phyloP scores from a whole-genome alignment of 2,329 filamentous ascomycete genomes.

The Aureobasidium namibiae region DNA sequence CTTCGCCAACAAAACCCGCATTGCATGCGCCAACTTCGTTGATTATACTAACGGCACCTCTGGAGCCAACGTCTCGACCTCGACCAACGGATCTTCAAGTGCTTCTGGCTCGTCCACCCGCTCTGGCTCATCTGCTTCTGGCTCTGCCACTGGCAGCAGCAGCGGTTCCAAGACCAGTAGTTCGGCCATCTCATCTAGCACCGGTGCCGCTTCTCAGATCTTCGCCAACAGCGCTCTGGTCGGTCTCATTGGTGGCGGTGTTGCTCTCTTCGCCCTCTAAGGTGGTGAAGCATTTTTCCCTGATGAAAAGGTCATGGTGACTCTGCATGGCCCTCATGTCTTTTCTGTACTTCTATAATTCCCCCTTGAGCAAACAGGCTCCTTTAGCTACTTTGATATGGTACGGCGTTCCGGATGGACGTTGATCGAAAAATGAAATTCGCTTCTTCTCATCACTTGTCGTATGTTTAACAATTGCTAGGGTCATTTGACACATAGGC shows the following conservation, averaged over 20 bases:
- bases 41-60: constrained; percentile 16
- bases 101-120: constrained; percentile 9
- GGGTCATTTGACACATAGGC: too few relatives aligned
- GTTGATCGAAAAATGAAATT: neutral
- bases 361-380: neutral
- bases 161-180: constrained; percentile 6
- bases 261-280: neutral
- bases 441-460: neutral
- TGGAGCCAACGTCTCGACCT: constrained; percentile 13
- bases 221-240: neutral
- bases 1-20: constrained; percentile 42
- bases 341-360: neutral
- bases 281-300: neutral
- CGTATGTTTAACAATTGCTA: too few relatives aligned
- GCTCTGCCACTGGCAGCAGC: constrained; percentile 4
- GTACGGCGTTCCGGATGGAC: neutral
- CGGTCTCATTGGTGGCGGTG: neutral
- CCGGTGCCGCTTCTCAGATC: constrained; percentile 3
- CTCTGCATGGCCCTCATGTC: neutral
- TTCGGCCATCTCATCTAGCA: constrained; percentile 5
- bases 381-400: neutral
- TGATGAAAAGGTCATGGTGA: neutral
- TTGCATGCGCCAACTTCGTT: constrained; percentile 40
- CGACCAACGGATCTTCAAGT: constrained; percentile 16
- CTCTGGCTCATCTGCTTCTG: neutral